These are phyloP conservation scores for Alternaria brassicae DNA, from an alignment of 2,329 filamentous ascomycete genomes.

Conservation along the genomic window DNA sequence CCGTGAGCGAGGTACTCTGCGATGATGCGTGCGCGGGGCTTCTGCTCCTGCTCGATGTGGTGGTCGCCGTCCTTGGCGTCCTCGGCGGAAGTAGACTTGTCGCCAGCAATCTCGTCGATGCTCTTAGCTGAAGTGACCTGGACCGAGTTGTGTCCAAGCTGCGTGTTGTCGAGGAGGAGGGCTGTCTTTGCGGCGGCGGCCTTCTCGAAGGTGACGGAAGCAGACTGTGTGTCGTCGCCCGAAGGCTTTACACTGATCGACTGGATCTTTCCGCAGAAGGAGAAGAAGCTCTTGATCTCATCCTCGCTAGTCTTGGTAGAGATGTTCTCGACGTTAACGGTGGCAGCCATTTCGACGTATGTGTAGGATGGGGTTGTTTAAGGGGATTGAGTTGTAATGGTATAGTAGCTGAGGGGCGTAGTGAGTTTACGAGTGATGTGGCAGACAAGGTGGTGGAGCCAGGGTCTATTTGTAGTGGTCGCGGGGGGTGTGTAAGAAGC, in stretches of 20 bases:
- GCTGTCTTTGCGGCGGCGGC: slow-evolving; percentile 96
- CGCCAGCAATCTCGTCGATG: slow-evolving; percentile 68
- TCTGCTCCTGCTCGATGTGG: slow-evolving; percentile 92
- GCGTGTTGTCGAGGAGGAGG: slow-evolving; percentile 94
- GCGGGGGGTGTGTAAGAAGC: slow-evolving; percentile 21
- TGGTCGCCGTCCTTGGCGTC: slow-evolving; percentile 62
- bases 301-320: slow-evolving; percentile 80
- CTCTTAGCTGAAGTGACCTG: slow-evolving; percentile 78
- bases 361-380: slow-evolving; percentile 2
- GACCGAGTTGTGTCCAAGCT: slow-evolving; percentile 78
- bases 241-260: slow-evolving; percentile 75
- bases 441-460: slow-evolving; percentile 6
- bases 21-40: slow-evolving; percentile 89
- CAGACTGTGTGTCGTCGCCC: slow-evolving; percentile 73
- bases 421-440: background rate
- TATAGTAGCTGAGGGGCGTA: background rate
- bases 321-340: slow-evolving; percentile 91
- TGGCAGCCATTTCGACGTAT: slow-evolving; percentile 60
- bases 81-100: slow-evolving; percentile 64
- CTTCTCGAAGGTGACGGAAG: slow-evolving; percentile 96
- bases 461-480: slow-evolving; percentile 20
- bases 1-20: slow-evolving; percentile 97
- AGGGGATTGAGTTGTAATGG: background rate
- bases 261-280: slow-evolving; percentile 92
- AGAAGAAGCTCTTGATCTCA: slow-evolving; percentile 96